Conservation (phyloP, 2,329 filamentous ascomycete genomes). For the Dendryphion nanum region DNA sequence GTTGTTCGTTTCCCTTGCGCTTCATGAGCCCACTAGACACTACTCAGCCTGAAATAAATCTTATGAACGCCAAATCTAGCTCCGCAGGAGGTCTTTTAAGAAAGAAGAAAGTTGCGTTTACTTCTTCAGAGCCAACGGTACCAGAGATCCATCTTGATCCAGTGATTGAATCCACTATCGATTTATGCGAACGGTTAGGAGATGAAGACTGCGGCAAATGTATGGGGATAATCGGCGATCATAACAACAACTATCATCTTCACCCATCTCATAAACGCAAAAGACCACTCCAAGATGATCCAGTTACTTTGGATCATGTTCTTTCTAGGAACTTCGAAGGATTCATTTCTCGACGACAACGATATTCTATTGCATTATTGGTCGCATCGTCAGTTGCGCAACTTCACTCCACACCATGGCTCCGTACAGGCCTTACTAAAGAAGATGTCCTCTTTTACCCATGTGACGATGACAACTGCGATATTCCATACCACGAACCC, state of each 20-base stretch:
- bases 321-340: slow-evolving; percentile 8
- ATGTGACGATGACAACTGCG: slow-evolving; percentile 2
- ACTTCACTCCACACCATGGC: slow-evolving; percentile 16
- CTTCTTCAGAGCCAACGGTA: too few species aligned
- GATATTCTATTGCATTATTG: slow-evolving; percentile 15
- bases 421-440: slow-evolving; percentile 9
- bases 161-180: slow-evolving; percentile 2
- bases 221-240: slow-evolving; percentile 13
- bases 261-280: slow-evolving; percentile 8
- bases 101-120: too few species aligned
- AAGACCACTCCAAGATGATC: background rate
- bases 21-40: too few species aligned
- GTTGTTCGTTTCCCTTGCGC: slow-evolving; percentile 4
- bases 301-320: slow-evolving; percentile 10
- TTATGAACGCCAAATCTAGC: too few species aligned
- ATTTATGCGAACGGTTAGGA: slow-evolving; percentile 9
- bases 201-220: slow-evolving; percentile 6
- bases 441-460: slow-evolving; percentile 13
- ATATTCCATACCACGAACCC: slow-evolving; percentile 58
- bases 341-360: slow-evolving; percentile 9
- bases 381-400: slow-evolving; percentile 16
- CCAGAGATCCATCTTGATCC: too few species aligned
- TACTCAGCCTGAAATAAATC: too few species aligned
- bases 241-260: slow-evolving; percentile 12
- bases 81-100: too few species aligned